Conservation (phyloP, 2,329 filamentous ascomycete genomes). For the Trichoderma sp. region DNA sequence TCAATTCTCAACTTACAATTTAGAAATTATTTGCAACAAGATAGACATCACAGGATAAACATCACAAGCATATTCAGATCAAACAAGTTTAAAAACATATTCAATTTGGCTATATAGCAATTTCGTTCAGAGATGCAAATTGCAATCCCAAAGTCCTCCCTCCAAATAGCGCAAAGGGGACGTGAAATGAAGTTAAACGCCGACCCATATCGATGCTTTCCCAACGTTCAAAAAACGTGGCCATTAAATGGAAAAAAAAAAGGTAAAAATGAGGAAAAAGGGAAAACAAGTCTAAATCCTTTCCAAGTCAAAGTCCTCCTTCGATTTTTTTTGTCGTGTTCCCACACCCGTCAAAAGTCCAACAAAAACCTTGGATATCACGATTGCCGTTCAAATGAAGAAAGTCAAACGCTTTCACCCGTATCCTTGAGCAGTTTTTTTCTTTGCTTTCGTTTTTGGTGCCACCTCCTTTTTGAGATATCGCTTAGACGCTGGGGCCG, state of each 20-base stretch:
- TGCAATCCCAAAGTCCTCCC: neutral
- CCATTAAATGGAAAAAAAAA: neutral
- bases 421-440: neutral
- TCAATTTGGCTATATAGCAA: slow-evolving; percentile 18
- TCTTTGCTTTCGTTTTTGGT: neutral
- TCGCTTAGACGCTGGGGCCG: slow-evolving; percentile 44
- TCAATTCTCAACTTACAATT: too few species aligned
- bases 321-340: neutral
- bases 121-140: neutral
- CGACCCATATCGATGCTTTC: slow-evolving; percentile 14
- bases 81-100: slow-evolving; percentile 5
- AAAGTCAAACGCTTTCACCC: neutral
- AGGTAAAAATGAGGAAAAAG: neutral
- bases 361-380: slow-evolving; percentile 11
- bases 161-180: neutral
- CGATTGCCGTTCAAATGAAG: neutral
- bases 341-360: neutral
- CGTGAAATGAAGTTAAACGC: slow-evolving; percentile 2
- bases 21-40: neutral
- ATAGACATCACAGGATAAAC: neutral
- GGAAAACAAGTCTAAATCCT: slow-evolving; percentile 5
- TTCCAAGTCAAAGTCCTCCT: neutral
- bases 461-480: neutral
- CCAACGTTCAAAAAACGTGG: neutral
- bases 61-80: neutral